Percentiles rank a stretch among this genome's conserved stretches.
These are phyloP conservation scores for Amylocarpus encephaloides DNA, from an alignment of 2,329 filamentous ascomycete genomes.

Conservation along the genomic window DNA sequence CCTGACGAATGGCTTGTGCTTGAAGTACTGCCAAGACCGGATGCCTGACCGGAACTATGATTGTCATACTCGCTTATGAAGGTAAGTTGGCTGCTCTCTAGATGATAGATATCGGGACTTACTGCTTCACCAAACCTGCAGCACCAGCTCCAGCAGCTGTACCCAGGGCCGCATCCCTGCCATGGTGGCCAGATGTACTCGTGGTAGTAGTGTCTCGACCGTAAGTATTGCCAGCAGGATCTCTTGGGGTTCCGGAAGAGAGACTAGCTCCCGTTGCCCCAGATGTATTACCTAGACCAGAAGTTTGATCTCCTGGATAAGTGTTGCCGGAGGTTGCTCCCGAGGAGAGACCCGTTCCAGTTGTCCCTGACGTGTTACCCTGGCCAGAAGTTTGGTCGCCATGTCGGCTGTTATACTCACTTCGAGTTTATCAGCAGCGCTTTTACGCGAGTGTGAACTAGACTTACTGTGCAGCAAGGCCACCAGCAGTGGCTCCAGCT, in stretches of 20 bases:
- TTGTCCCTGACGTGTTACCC: neutral
- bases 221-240: neutral
- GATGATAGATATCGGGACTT: neutral
- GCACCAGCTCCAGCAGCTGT: neutral
- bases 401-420: neutral
- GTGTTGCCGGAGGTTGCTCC: neutral
- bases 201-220: neutral
- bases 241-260: no score
- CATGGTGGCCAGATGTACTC: neutral
- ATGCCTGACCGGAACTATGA: neutral
- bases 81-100: neutral
- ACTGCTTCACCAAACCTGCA: neutral
- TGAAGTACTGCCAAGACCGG: neutral
- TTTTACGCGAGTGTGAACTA: neutral
- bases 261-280: no score
- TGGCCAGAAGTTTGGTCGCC: neutral
- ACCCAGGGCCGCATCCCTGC: slow-evolving; percentile 9
- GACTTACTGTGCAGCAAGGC: slow-evolving; percentile 1
- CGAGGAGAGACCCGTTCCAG: neutral
- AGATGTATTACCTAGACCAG: neutral
- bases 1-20: neutral
- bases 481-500: neutral
- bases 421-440: neutral
- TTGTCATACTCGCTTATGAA: neutral
- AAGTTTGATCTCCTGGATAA: no score